A percentile compares a stretch with the other conserved stretches of the same genome.
phyloP scores from a whole-genome alignment of 768 basidiomycete genomes.

The Dendrothele bispora region DNA sequence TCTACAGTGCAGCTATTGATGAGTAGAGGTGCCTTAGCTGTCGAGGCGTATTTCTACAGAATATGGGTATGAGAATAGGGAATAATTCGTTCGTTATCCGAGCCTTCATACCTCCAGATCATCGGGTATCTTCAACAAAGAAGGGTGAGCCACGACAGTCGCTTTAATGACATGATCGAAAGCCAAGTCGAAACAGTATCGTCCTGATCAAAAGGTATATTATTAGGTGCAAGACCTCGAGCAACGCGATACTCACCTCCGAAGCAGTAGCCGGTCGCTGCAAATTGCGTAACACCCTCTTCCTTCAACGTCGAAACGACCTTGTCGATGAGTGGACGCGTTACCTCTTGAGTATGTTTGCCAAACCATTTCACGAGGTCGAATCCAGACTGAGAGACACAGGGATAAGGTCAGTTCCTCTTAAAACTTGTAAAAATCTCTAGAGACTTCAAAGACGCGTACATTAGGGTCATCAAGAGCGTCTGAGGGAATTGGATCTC shows the following conservation, averaged over 20 bases:
- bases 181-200: too few relatives aligned
- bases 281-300: conserved; percentile 57
- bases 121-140: conserved; percentile 51
- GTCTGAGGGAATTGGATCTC: conserved; percentile 37
- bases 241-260: conserved; percentile 41
- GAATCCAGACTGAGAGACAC: conserved; percentile 24
- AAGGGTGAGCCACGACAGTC: conserved; percentile 57
- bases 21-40: conserved; percentile 55
- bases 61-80: too few relatives aligned
- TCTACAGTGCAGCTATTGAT: conserved; percentile 67
- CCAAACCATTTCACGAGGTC: conserved; percentile 43
- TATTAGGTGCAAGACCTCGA: too few relatives aligned
- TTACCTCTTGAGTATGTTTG: conserved; percentile 37
- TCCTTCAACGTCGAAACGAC: conserved; percentile 57
- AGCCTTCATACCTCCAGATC: conserved; percentile 62
- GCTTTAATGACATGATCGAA: conserved; percentile 52
- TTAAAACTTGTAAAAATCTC: neutral
- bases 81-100: too few relatives aligned
- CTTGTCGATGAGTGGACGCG: conserved; percentile 52
- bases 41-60: conserved; percentile 43
- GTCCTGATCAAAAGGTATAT: too few relatives aligned
- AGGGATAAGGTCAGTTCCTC: conserved; percentile 35
- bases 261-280: conserved; percentile 67
- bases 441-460: conserved; percentile 3
- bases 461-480: conserved; percentile 34